These are phyloP conservation scores for Aspergillus diversus DNA, from an alignment of 495 filamentous ascomycete genomes.

Conservation along the genomic window DNA sequence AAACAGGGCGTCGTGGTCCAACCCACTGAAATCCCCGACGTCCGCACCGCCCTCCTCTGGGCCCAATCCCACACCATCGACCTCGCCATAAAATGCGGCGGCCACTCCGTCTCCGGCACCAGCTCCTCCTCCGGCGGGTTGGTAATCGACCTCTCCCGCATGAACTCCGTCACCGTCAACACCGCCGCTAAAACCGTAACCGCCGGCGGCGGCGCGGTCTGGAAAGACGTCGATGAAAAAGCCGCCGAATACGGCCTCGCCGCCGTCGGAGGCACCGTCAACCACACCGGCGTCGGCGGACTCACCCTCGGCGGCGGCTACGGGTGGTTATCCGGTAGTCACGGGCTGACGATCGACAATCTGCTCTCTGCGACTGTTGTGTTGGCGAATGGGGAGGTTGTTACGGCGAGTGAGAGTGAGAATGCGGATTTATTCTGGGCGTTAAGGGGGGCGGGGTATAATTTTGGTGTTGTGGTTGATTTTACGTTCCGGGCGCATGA, in stretches of 20 bases:
- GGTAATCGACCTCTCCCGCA: conserved; percentile 15
- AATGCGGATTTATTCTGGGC: conserved; percentile 51
- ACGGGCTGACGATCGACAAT: conserved; percentile 53
- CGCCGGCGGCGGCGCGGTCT: conserved; percentile 10
- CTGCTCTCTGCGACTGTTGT: conserved; percentile 48
- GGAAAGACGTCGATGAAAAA: conserved; percentile 8
- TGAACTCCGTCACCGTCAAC: conserved; percentile 14
- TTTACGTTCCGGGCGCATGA: conserved; percentile 43
- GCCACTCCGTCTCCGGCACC: conserved; percentile 42
- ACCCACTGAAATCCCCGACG: conserved; percentile 38
- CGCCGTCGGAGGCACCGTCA: conserved; percentile 56
- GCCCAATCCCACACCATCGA: conserved; percentile 46
- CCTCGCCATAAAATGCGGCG: conserved; percentile 57
- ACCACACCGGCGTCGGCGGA: conserved; percentile 58
- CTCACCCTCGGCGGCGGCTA: conserved; percentile 58
- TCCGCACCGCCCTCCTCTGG: conserved; percentile 47
- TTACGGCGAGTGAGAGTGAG: conserved; percentile 33
- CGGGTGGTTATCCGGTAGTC: conserved; percentile 47
- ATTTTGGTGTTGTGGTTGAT: conserved; percentile 44
- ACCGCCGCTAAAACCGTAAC: neutral
- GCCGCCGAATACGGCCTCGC: conserved; percentile 41
- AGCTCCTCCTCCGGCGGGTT: conserved; percentile 6
- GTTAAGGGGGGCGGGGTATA: conserved; percentile 41
- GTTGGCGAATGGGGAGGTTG: conserved; percentile 45
- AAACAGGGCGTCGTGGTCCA: conserved; percentile 47